phyloP scores from a whole-genome alignment of 129 eudicot species.

The Heracleum sosnowskyi region DNA sequence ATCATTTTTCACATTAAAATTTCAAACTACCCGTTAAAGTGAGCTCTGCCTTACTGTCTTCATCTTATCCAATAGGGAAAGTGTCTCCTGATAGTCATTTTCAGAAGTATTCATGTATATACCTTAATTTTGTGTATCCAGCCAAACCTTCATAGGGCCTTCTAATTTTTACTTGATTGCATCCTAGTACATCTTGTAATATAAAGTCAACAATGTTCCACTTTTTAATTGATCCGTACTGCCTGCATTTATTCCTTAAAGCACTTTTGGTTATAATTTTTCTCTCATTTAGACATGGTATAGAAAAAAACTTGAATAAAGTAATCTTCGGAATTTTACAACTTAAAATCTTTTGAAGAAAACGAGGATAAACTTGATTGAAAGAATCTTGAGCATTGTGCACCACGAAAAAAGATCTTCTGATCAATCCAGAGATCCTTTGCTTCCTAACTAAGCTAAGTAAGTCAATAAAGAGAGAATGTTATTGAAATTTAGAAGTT shows the following conservation, averaged over 20 bases:
- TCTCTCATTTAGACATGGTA: neutral
- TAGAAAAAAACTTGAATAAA: neutral
- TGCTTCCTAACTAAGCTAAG: no score
- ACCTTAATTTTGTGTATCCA: neutral
- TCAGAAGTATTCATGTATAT: neutral
- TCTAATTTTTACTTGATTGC: neutral
- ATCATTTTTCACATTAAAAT: no score
- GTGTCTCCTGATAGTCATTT: neutral
- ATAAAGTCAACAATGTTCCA: neutral
- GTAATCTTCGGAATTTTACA: neutral
- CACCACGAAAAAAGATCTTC: no score
- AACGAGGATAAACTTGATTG: neutral
- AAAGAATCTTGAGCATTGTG: neutral
- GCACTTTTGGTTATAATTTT: neutral
- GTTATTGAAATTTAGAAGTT: neutral
- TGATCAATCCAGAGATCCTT: no score
- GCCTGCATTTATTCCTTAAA: neutral
- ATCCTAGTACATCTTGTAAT: neutral
- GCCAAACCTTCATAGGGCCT: neutral
- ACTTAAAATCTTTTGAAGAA: no score
- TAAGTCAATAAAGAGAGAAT: no score
- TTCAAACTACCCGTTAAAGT: no score
- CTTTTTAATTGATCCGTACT: no score
- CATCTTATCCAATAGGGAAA: neutral
- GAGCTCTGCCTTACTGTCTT: no score